Evolutionary conservation across 192 early-diverging fungal genomes (phyloP).

Genomic region (Endogone sp.): DNA sequence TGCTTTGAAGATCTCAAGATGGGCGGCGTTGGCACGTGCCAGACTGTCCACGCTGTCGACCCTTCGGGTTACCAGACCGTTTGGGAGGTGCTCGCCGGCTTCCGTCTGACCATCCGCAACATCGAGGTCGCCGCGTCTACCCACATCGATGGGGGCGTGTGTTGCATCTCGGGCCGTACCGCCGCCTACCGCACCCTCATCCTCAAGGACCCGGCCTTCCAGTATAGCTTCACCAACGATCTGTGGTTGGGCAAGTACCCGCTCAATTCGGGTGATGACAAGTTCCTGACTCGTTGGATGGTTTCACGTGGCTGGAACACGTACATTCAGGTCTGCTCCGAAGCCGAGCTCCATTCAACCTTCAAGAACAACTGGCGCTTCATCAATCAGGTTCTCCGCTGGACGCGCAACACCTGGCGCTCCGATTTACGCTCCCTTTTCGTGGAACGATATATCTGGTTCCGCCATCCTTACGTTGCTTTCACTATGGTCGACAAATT

Average conservation of each 20-base stretch:
- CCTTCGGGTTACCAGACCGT: conserved; percentile 52
- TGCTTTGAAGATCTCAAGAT: conserved; percentile 69
- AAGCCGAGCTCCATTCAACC: conserved; percentile 64
- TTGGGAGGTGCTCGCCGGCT: conserved; percentile 71
- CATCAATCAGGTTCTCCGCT: conserved; percentile 64
- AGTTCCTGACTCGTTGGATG: conserved; percentile 73
- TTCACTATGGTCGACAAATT: conserved; percentile 77
- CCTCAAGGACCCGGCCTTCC: conserved; percentile 66
- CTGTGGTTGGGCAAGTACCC: conserved; percentile 71
- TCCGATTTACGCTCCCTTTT: conserved; percentile 64
- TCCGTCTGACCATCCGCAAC: conserved; percentile 65
- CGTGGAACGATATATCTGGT: conserved; percentile 59
- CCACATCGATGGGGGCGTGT: conserved; percentile 72
- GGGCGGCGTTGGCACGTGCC: conserved; percentile 67
- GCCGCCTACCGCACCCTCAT: conserved; percentile 68
- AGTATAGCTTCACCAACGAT: conserved; percentile 67
- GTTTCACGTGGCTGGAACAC: conserved; percentile 67
- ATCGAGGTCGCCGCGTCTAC: conserved; percentile 72
- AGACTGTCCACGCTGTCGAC: conserved; percentile 55
- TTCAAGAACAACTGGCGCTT: conserved; percentile 78
- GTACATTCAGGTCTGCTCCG: conserved; percentile 60
- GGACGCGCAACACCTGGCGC: conserved; percentile 75
- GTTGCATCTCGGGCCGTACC: conserved; percentile 68
- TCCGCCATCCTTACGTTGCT: conserved; percentile 63
- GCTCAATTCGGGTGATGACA: conserved; percentile 71